Evolutionary conservation across 305 asterid genomes (phyloP).

Genomic region (Solanum hybrid): DNA sequence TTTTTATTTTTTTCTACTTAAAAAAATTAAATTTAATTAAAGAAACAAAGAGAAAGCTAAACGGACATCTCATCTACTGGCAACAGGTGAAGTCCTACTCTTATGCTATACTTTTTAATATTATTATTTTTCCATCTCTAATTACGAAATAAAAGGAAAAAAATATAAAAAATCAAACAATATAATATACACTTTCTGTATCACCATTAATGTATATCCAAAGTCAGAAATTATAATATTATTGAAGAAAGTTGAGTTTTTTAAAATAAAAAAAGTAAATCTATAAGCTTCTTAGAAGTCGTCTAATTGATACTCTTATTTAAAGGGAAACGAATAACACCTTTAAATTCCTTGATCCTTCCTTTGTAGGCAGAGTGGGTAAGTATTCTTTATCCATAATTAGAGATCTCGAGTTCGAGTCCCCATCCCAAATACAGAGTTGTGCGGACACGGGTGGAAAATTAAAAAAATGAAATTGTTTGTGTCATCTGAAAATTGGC

Average conservation of each 20-base stretch:
- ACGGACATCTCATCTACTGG: conserved; percentile 17
- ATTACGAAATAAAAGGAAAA: not conserved
- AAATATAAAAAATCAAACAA: not conserved
- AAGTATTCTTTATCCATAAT: too few species aligned
- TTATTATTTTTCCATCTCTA: not conserved
- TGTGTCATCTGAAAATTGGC: not conserved
- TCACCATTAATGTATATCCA: conserved; percentile 6
- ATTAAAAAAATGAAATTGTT: not conserved
- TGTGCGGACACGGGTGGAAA: not conserved
- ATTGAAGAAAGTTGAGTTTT: not conserved
- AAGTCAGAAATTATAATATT: conserved; percentile 15
- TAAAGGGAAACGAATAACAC: conserved; percentile 6
- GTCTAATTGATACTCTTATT: conserved; percentile 9
- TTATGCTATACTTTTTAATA: not conserved
- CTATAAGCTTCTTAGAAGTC: conserved; percentile 28
- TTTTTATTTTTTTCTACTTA: not conserved
- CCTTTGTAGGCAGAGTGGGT: not conserved
- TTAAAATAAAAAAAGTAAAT: not conserved
- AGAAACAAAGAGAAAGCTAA: conserved; percentile 13
- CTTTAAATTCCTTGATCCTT: conserved; percentile 19
- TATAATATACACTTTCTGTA: conserved; percentile 2
- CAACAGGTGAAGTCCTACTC: conserved; percentile 19
- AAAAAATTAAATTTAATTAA: not conserved
- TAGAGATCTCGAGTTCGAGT: not conserved
- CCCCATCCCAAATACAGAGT: too few species aligned